A percentile compares a stretch with the other conserved stretches of the same genome.
Evolutionary conservation across 495 filamentous ascomycete genomes (phyloP).

Genomic region (Neohortaea acidophila): DNA sequence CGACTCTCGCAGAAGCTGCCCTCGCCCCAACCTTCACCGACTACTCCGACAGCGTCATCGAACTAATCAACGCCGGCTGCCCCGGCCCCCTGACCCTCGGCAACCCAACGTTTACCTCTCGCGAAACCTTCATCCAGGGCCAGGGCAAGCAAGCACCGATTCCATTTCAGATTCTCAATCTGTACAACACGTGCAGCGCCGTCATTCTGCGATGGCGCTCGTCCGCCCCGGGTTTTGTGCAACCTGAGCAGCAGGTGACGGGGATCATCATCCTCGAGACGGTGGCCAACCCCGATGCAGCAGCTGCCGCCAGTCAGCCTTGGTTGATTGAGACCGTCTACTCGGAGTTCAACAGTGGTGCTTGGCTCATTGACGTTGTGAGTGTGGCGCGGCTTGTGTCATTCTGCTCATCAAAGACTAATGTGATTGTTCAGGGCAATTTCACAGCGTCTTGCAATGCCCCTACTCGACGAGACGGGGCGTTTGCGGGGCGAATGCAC

Average conservation of each 20-base stretch:
- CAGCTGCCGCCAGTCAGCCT: neutral
- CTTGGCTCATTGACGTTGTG: too few relatives aligned
- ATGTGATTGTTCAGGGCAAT: too few relatives aligned
- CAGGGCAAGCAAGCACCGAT: neutral
- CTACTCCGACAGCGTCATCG: neutral
- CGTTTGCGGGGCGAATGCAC: too few relatives aligned
- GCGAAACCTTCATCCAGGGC: neutral
- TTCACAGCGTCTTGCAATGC: too few relatives aligned
- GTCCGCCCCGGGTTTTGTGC: neutral
- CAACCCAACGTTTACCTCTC: neutral
- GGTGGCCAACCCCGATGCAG: neutral
- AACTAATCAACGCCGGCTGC: neutral
- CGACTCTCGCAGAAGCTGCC: neutral
- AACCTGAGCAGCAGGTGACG: neutral
- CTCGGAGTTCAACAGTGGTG: slow-evolving; percentile 3
- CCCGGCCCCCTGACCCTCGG: neutral
- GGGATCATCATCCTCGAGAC: neutral
- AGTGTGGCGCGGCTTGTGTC: too few relatives aligned
- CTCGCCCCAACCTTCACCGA: neutral
- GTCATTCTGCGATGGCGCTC: neutral
- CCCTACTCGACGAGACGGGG: too few relatives aligned
- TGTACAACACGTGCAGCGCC: neutral
- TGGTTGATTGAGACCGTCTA: neutral
- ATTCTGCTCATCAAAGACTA: too few relatives aligned
- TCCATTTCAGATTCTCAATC: neutral